Percentiles rank a stretch among this genome's conserved stretches.
phyloP scores from a whole-genome alignment of 495 filamentous ascomycete genomes.

The Aspergillus olivimuriae region DNA sequence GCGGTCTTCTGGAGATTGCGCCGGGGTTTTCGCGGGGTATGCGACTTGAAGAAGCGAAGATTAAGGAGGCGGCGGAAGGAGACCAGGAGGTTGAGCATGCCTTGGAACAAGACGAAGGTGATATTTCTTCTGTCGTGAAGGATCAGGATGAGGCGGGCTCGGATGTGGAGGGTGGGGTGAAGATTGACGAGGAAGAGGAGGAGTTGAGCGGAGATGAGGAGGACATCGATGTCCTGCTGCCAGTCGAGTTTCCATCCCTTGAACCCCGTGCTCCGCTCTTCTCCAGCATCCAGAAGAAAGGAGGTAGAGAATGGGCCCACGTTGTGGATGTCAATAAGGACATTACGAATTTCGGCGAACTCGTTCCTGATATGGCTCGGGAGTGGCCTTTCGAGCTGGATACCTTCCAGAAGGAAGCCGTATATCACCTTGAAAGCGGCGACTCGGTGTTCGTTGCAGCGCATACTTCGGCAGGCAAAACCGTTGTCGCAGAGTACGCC shows the following conservation, averaged over 20 bases:
- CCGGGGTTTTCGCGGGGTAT: slow-evolving; percentile 80
- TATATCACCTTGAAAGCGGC: slow-evolving; percentile 93
- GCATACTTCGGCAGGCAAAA: slow-evolving; percentile 97
- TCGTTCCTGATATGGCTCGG: slow-evolving; percentile 92
- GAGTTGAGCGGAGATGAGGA: slow-evolving; percentile 59
- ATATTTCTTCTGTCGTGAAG: slow-evolving; percentile 21
- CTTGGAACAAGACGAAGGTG: slow-evolving; percentile 59
- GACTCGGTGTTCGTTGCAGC: slow-evolving; percentile 99
- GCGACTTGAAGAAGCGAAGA: slow-evolving; percentile 59
- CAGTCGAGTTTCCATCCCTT: slow-evolving; percentile 86
- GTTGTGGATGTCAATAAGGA: slow-evolving; percentile 92
- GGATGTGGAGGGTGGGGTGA: slow-evolving; percentile 34
- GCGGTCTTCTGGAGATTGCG: slow-evolving; percentile 71
- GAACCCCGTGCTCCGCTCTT: slow-evolving; percentile 78
- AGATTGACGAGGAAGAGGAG: slow-evolving; percentile 42
- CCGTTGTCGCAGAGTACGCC: slow-evolving; percentile 95
- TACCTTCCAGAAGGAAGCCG: slow-evolving; percentile 96
- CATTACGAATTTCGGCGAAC: slow-evolving; percentile 82
- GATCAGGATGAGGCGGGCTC: slow-evolving; percentile 22
- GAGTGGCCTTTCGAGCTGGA: slow-evolving; percentile 97
- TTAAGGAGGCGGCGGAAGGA: slow-evolving; percentile 46
- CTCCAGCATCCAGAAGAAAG: slow-evolving; percentile 60
- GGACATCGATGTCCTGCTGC: slow-evolving; percentile 85
- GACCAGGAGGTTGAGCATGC: slow-evolving; percentile 69
- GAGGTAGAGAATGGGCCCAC: slow-evolving; percentile 89